phyloP scores from a whole-genome alignment of 257 asterid genomes.

The Cruciata laevipes region DNA sequence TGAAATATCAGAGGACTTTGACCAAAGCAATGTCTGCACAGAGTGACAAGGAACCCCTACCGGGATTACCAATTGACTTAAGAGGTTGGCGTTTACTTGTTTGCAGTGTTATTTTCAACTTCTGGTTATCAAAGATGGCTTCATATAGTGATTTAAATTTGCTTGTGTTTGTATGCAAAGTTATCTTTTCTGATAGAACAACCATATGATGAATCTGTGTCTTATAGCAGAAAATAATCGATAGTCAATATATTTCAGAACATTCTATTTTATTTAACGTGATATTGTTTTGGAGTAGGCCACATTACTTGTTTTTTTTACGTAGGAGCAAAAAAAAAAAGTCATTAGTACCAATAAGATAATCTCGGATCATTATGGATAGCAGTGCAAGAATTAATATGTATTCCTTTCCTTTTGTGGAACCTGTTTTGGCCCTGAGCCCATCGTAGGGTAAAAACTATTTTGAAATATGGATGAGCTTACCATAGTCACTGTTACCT shows the following conservation, averaged over 20 bases:
- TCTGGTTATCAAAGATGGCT: neutral
- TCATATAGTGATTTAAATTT: neutral
- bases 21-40: constrained; percentile 60
- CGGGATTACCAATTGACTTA: constrained; percentile 79
- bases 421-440: neutral
- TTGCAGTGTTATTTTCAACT: neutral
- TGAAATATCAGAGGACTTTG: constrained; percentile 29
- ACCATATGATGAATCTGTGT: neutral
- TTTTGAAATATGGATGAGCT: constrained; percentile 3
- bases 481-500: constrained; percentile 12
- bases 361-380: neutral
- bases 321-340: neutral
- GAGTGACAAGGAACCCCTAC: constrained; percentile 48
- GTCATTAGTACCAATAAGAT: neutral
- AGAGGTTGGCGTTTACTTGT: constrained; percentile 44
- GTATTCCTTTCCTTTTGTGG: neutral
- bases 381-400: neutral
- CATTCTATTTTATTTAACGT: neutral
- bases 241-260: neutral
- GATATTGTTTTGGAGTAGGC: no score
- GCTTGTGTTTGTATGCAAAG: neutral
- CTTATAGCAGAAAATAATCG: neutral
- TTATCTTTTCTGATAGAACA: neutral
- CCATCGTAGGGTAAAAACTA: neutral
- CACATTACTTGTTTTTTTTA: no score